These are phyloP conservation scores for Coemansia sp. DNA, from an alignment of 192 early-diverging fungal genomes.

Conservation along the genomic window DNA sequence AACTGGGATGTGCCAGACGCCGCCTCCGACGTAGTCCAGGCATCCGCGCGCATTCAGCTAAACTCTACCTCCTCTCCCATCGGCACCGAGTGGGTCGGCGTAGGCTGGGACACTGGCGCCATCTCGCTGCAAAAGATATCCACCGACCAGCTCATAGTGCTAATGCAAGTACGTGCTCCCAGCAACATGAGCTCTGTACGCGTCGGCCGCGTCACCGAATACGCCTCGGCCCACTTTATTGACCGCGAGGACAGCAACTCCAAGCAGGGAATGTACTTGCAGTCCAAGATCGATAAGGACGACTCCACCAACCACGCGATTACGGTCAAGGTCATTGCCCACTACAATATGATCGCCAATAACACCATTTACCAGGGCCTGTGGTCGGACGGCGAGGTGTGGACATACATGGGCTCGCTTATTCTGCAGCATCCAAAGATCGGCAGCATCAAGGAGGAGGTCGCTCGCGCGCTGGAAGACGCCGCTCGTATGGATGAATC, in stretches of 20 bases:
- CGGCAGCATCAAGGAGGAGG: constrained; percentile 45
- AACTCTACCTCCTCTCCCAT: constrained; percentile 43
- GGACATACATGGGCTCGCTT: constrained; percentile 55
- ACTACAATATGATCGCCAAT: constrained; percentile 56
- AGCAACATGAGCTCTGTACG: constrained; percentile 31
- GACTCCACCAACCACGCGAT: constrained; percentile 10
- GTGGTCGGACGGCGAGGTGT: constrained; percentile 53
- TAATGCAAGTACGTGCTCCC: constrained; percentile 40
- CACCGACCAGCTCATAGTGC: constrained; percentile 27
- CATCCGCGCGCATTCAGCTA: constrained; percentile 33
- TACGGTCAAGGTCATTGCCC: constrained; percentile 50
- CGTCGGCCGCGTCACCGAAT: constrained; percentile 42
- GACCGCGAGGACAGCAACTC: neutral
- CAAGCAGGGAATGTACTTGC: constrained; percentile 44
- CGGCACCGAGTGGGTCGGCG: constrained; percentile 52
- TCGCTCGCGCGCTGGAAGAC: constrained; percentile 38
- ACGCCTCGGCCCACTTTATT: constrained; percentile 45
- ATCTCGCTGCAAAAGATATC: constrained; percentile 42
- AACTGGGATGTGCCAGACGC: constrained; percentile 46
- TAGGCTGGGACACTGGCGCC: constrained; percentile 43
- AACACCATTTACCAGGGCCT: constrained; percentile 56
- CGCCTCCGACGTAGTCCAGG: constrained; percentile 39
- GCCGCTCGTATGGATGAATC: constrained; percentile 15
- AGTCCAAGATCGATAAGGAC: constrained; percentile 36
- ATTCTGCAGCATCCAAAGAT: constrained; percentile 49